Conservation (phyloP, 2,329 filamentous ascomycete species). For the Aspergillus pseudoglaucus region DNA sequence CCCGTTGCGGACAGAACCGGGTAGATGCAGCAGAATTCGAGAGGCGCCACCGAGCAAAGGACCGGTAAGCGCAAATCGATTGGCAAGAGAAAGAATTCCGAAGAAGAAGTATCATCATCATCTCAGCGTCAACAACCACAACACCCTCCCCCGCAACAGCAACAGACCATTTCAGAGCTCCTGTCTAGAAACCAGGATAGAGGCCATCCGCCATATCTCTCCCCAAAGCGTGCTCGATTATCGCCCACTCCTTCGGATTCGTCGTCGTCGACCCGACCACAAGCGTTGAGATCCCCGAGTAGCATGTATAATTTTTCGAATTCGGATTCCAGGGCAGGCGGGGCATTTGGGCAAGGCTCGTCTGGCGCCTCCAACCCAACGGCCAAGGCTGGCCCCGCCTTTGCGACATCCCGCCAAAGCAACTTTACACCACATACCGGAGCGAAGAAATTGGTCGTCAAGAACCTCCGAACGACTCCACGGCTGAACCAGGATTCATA, state of each 20-base stretch:
- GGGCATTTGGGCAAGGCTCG: conserved; percentile 40
- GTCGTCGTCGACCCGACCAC: conserved; percentile 7
- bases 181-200: conserved; percentile 31
- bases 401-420: conserved; percentile 30
- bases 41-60: conserved; percentile 32
- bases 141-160: conserved; percentile 25
- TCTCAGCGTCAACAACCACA: conserved; percentile 15
- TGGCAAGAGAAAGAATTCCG: conserved; percentile 37
- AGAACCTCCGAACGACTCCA: conserved; percentile 70
- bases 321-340: conserved; percentile 30
- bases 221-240: conserved; percentile 38
- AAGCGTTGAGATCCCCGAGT: conserved; percentile 24
- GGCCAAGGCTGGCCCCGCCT: conserved; percentile 19
- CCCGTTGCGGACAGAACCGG: conserved; percentile 26
- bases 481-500: conserved; percentile 66
- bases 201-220: conserved; percentile 14
- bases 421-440: conserved; percentile 68
- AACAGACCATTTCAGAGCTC: conserved; percentile 41
- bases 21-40: conserved; percentile 38
- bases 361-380: conserved; percentile 22
- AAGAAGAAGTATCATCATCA: conserved; percentile 23
- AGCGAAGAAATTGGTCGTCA: conserved; percentile 82
- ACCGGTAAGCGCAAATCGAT: conserved; percentile 39
- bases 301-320: conserved; percentile 51
- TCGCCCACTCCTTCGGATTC: conserved; percentile 21